Percentiles rank a stretch among this genome's conserved stretches.
Evolutionary conservation across 1,139 yeast genomes (phyloP).

Genomic region (Pichia sp.): DNA sequence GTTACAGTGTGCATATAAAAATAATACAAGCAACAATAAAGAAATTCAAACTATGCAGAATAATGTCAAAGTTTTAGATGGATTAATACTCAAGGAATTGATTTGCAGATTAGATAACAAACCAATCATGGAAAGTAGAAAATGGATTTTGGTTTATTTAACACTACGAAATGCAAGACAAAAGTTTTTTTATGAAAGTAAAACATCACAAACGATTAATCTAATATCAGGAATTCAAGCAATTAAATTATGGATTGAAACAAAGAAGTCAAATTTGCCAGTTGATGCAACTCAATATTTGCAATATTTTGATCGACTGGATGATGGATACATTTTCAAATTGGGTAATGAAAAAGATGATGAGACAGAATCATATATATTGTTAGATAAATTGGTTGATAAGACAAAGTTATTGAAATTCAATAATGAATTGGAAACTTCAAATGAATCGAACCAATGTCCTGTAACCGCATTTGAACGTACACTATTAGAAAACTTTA

Average conservation of each 20-base stretch:
- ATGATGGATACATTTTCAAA: not conserved
- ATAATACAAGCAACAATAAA: not conserved
- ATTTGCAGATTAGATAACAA: conserved; percentile 13
- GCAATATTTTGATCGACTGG: not conserved
- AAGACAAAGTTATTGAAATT: conserved; percentile 2
- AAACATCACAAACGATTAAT: conserved; percentile 17
- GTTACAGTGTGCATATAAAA: conserved; percentile 1
- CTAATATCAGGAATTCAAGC: conserved; percentile 21
- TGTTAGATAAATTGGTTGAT: conserved; percentile 4
- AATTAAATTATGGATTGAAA: conserved; percentile 20
- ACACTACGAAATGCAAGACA: conserved; percentile 21
- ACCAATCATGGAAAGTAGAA: conserved; percentile 19
- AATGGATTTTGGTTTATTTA: conserved; percentile 23
- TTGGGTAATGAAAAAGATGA: not conserved
- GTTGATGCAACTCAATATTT: not conserved
- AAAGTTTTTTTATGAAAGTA: conserved; percentile 20
- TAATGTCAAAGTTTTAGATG: conserved; percentile 7
- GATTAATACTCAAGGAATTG: conserved; percentile 11
- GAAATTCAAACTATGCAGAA: not conserved
- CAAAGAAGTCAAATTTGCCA: not conserved
- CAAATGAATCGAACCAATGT: not conserved
- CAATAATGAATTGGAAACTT: not conserved
- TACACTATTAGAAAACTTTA: conserved; percentile 26
- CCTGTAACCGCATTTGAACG: conserved; percentile 21
- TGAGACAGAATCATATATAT: conserved; percentile 1